Evolutionary conservation across 805 yeast genomes (phyloP).

Genomic region (Schwanniomyces vanrijiae): DNA sequence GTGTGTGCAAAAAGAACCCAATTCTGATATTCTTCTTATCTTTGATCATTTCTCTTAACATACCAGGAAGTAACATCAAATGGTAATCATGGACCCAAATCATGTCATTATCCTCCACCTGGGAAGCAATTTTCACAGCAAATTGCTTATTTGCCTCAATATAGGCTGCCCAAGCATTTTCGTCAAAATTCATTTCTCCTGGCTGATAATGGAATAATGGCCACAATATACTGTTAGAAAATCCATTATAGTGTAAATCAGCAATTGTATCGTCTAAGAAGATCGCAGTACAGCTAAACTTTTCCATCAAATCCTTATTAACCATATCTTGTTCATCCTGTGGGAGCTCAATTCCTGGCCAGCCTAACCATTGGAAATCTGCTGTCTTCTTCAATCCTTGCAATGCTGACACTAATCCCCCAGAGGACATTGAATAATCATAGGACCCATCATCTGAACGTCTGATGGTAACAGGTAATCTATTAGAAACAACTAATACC

Average conservation of each 20-base stretch:
- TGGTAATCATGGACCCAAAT: conserved; percentile 99
- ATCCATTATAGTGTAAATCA: conserved; percentile 95
- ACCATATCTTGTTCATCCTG: conserved; percentile 70
- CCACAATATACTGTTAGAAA: conserved; percentile 93
- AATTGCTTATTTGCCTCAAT: conserved; percentile 86
- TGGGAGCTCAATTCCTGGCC: conserved; percentile 90
- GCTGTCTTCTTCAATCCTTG: conserved; percentile 85
- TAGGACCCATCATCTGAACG: conserved; percentile 63
- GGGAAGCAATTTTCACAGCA: conserved; percentile 68
- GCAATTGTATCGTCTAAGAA: conserved; percentile 87
- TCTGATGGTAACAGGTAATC: conserved; percentile 91
- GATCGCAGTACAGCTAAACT: conserved; percentile 89
- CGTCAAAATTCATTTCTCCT: conserved; percentile 98
- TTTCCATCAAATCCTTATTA: conserved; percentile 63
- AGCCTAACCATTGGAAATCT: conserved; percentile 95
- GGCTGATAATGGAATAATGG: conserved; percentile 98
- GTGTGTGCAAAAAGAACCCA: conserved; percentile 96
- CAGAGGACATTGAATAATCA: conserved; percentile 89
- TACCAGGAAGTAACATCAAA: conserved; percentile 88
- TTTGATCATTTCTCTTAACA: conserved; percentile 67
- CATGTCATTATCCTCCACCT: conserved; percentile 77
- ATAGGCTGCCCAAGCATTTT: conserved; percentile 96
- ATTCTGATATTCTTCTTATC: conserved; percentile 60
- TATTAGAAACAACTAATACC: conserved; percentile 88
- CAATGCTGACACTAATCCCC: conserved; percentile 94